Percentiles rank a stretch among this genome's conserved stretches.
These are phyloP conservation scores for Camelina sativa DNA, from an alignment of 345 rosid species.

Conservation along the genomic window DNA sequence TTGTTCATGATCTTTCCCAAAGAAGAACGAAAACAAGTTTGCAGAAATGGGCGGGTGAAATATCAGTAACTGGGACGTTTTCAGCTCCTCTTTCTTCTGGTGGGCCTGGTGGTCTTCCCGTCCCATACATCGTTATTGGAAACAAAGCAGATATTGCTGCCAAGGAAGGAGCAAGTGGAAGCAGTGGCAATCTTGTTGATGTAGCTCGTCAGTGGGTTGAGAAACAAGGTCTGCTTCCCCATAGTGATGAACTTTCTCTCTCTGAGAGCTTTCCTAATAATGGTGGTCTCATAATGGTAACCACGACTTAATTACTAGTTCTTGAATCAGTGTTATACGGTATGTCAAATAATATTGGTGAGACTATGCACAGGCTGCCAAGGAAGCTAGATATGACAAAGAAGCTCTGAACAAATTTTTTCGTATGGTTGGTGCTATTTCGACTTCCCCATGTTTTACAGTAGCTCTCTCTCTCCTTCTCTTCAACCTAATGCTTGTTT, in stretches of 20 bases:
- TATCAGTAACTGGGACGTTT: constrained; percentile 79
- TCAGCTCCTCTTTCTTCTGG: constrained; percentile 89
- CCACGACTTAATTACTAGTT: neutral
- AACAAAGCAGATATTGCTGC: constrained; percentile 91
- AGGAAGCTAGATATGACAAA: constrained; percentile 86
- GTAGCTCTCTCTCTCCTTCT: constrained; percentile 2
- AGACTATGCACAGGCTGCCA: constrained; percentile 67
- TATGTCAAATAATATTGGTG: neutral
- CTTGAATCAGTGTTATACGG: neutral
- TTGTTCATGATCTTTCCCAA: constrained; percentile 94
- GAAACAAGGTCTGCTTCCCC: constrained; percentile 90
- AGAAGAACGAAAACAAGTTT: constrained; percentile 88
- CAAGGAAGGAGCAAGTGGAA: constrained; percentile 84
- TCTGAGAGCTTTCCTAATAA: constrained; percentile 2
- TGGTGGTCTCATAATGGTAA: neutral
- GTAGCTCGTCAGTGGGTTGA: constrained; percentile 61
- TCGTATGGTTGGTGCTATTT: constrained; percentile 56
- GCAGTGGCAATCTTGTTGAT: constrained; percentile 96
- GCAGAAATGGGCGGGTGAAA: constrained; percentile 91
- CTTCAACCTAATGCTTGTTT: neutral
- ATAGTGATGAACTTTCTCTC: constrained; percentile 85
- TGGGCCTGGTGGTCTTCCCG: constrained; percentile 94
- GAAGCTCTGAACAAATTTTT: constrained; percentile 81
- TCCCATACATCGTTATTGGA: constrained; percentile 83
- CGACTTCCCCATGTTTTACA: neutral